A percentile compares a stretch with the other conserved stretches of the same genome.
Evolutionary conservation across 225 moss, liverwort and hornwort species (phyloP).

Genomic region (Climacium dendroides): DNA sequence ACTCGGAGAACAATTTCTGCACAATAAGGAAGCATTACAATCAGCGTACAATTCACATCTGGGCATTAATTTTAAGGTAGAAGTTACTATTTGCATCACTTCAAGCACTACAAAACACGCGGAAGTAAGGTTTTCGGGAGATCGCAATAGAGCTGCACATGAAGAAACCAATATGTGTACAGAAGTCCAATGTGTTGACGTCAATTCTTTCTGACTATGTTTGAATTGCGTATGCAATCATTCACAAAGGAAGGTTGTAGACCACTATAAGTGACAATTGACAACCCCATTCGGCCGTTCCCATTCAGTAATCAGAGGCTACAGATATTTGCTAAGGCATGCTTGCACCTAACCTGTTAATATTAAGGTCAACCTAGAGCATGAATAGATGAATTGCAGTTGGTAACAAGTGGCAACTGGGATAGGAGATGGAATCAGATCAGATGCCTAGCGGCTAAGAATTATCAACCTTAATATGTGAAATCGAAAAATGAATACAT

Average conservation of each 20-base stretch:
- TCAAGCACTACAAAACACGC: neutral
- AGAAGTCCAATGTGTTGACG: neutral
- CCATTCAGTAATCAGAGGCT: neutral
- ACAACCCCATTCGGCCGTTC: neutral
- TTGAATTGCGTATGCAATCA: neutral
- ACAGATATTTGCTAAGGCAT: neutral
- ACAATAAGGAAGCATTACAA: neutral
- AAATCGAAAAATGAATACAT: neutral
- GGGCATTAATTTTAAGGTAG: neutral
- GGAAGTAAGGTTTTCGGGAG: neutral
- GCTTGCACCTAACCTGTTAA: neutral
- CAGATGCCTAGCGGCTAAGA: neutral
- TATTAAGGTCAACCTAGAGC: neutral
- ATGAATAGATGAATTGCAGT: neutral
- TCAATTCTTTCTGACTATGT: neutral
- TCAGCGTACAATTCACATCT: neutral
- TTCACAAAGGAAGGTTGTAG: neutral
- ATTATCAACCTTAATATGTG: neutral
- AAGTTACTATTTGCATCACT: neutral
- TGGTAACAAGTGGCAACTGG: neutral
- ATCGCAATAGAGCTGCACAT: neutral
- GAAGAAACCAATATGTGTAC: neutral
- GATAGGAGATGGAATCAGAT: neutral
- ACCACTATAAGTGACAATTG: neutral
- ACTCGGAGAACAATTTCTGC: slow-evolving; percentile 81